A percentile compares a stretch with the other conserved stretches of the same genome.
phyloP scores from a whole-genome alignment of 192 early-diverging fungal genomes.

The Linnemannia elongata region DNA sequence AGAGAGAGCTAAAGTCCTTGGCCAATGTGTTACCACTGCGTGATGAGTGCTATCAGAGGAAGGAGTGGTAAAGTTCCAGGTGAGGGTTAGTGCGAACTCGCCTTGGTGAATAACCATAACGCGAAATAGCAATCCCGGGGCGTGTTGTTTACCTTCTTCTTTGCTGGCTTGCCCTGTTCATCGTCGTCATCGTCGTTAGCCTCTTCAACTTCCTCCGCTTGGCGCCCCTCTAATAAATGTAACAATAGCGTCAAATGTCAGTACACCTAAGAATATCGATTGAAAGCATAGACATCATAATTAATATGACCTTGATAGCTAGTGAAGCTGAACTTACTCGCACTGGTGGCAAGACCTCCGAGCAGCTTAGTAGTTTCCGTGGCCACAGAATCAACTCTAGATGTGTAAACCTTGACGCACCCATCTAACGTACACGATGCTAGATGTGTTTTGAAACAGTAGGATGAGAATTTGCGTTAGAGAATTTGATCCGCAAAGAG shows the following conservation, averaged over 20 bases:
- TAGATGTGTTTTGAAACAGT: not conserved
- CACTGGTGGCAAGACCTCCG: conserved; percentile 84
- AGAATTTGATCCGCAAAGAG: not conserved
- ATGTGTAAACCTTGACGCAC: conserved; percentile 97
- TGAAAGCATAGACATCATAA: not conserved
- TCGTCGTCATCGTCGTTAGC: conserved; percentile 64
- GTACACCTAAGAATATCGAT: no score
- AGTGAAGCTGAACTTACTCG: conserved; percentile 57
- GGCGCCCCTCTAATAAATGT: conserved; percentile 6
- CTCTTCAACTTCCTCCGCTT: conserved; percentile 47
- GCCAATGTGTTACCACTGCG: conserved; percentile 79
- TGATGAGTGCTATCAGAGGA: conserved; percentile 47
- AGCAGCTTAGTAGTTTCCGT: conserved; percentile 92
- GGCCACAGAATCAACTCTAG: conserved; percentile 96
- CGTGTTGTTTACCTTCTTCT: conserved; percentile 53
- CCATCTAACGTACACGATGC: conserved; percentile 97
- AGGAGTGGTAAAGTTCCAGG: conserved; percentile 48
- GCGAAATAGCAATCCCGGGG: not conserved
- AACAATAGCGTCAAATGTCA: not conserved
- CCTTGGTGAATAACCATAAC: conserved; percentile 15
- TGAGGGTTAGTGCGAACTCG: not conserved
- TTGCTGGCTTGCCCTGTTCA: conserved; percentile 55
- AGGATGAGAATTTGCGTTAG: not conserved
- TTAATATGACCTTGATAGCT: no score
- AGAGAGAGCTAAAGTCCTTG: conserved; percentile 84